These are phyloP conservation scores for Eutypella sp. DNA, from an alignment of 2,329 filamentous ascomycete genomes.

Conservation along the genomic window DNA sequence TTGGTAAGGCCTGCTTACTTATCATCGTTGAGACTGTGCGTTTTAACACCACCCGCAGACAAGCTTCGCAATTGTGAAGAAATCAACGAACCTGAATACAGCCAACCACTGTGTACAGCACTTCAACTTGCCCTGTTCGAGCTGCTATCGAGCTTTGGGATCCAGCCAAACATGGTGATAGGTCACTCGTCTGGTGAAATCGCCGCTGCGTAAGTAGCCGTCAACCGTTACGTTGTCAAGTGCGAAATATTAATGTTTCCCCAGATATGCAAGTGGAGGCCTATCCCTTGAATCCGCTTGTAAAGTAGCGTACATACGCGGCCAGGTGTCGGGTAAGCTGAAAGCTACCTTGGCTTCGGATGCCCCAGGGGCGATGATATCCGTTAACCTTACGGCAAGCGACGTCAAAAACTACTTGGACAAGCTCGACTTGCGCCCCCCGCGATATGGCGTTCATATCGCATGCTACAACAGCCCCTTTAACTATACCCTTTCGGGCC, in stretches of 20 bases:
- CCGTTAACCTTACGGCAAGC: constrained; percentile 9
- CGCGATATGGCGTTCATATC: constrained; percentile 5
- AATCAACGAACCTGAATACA: constrained; percentile 10
- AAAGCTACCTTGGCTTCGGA: too few relatives aligned
- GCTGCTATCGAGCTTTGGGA: constrained; percentile 21
- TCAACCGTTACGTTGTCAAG: not conserved
- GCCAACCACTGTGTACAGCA: constrained; percentile 26
- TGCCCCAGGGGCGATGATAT: constrained; percentile 13
- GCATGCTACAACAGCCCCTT: constrained; percentile 21
- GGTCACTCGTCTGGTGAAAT: constrained; percentile 35
- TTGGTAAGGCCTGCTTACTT: too few relatives aligned
- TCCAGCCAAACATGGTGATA: constrained; percentile 22
- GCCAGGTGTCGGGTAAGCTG: constrained; percentile 22
- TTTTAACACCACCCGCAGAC: too few relatives aligned
- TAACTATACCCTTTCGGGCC: constrained; percentile 16
- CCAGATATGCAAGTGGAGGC: constrained; percentile 19
- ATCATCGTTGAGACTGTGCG: too few relatives aligned
- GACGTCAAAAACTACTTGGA: constrained; percentile 9
- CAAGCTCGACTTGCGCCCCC: constrained; percentile 4
- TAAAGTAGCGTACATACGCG: constrained; percentile 29
- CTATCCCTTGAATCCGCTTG: constrained; percentile 23
- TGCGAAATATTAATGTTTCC: not conserved
- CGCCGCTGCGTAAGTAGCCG: constrained; percentile 28
- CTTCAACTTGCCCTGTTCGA: constrained; percentile 32
- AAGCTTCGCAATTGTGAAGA: constrained; percentile 5